Conservation (phyloP, 805 yeast species). For the Maudiozyma serrabonitensis region DNA sequence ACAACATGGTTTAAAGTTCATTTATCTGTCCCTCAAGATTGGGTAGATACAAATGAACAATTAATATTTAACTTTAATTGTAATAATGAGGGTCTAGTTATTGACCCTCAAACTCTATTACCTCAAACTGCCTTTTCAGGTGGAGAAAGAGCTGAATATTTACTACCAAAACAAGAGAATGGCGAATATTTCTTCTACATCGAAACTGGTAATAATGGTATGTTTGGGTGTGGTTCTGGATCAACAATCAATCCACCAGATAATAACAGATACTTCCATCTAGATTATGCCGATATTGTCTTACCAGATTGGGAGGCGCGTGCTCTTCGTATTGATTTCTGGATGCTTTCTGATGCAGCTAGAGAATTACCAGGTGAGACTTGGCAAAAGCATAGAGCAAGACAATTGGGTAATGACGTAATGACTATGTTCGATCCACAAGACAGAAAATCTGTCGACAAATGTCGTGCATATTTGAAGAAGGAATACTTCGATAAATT, state of each 20-base stretch:
- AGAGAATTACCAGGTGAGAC: conserved; percentile 66
- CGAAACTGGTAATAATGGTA: conserved; percentile 89
- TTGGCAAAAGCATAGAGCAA: conserved; percentile 80
- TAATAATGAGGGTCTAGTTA: conserved; percentile 76
- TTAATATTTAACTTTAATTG: conserved; percentile 78
- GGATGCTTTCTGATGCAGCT: conserved; percentile 86
- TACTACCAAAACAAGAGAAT: conserved; percentile 46
- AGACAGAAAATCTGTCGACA: conserved; percentile 45
- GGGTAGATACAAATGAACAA: conserved; percentile 36
- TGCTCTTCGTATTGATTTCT: conserved; percentile 67
- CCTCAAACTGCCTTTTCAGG: conserved; percentile 83
- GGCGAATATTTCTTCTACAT: conserved; percentile 59
- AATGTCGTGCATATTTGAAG: conserved; percentile 60
- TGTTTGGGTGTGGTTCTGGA: conserved; percentile 71
- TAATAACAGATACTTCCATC: conserved; percentile 58
- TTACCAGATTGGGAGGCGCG: conserved; percentile 77
- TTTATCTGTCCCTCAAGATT: conserved; percentile 49
- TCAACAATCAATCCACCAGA: conserved; percentile 59
- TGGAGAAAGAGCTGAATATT: conserved; percentile 68
- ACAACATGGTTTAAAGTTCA: conserved; percentile 84
- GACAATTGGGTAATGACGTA: conserved; percentile 68
- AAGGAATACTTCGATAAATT: conserved; percentile 51
- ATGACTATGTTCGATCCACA: conserved; percentile 75
- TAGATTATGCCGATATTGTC: conserved; percentile 65
- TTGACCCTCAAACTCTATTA: conserved; percentile 46